Percentiles rank a stretch among this genome's conserved stretches.
These are phyloP conservation scores for Telfairia occidentalis DNA, from an alignment of 331 rosid species.

Conservation along the genomic window DNA sequence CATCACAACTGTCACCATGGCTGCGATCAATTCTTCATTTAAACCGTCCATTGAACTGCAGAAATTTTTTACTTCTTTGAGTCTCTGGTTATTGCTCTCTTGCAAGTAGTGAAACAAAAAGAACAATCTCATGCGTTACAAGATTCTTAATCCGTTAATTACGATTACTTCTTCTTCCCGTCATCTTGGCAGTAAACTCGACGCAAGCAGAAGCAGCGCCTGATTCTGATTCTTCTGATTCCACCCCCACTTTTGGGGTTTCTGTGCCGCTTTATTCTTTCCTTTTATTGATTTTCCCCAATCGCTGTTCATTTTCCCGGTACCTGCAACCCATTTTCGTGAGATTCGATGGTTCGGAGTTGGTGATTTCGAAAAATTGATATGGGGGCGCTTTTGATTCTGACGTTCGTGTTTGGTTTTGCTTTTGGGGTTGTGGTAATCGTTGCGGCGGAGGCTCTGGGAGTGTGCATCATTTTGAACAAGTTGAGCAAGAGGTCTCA, in stretches of 20 bases:
- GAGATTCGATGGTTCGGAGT: neutral
- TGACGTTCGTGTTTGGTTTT: constrained; percentile 48
- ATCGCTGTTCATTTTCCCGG: neutral
- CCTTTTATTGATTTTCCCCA: neutral
- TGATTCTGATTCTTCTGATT: neutral
- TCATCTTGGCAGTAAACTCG: neutral
- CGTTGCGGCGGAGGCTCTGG: constrained; percentile 43
- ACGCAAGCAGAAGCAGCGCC: neutral
- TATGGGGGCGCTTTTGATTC: constrained; percentile 24
- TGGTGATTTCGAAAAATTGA: neutral
- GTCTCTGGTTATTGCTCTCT: neutral
- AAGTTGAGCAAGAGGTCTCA: constrained; percentile 38
- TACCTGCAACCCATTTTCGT: neutral
- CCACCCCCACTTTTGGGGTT: neutral
- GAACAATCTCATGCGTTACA: neutral
- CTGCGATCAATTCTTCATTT: neutral
- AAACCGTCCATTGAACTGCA: constrained; percentile 3
- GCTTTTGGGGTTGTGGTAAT: constrained; percentile 47
- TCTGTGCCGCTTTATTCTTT: neutral
- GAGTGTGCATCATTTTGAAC: constrained; percentile 28
- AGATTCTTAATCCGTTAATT: neutral
- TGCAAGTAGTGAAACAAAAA: neutral
- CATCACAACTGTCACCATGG: neutral
- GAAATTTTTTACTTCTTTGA: neutral
- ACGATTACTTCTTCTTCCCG: neutral